These are phyloP conservation scores for Flaveria linearis DNA, from an alignment of 129 eudicot species.

Conservation along the genomic window DNA sequence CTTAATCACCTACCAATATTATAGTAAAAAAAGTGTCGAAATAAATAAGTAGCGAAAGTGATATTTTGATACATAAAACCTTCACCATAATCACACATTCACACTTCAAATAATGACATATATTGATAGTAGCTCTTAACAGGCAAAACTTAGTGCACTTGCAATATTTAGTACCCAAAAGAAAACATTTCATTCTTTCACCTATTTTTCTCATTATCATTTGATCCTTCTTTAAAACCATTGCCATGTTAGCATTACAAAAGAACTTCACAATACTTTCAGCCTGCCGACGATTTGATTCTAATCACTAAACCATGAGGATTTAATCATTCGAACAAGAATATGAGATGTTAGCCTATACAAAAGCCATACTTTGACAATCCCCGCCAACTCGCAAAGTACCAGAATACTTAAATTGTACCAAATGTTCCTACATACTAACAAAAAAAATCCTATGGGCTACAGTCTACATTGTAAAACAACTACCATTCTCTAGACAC, in stretches of 20 bases:
- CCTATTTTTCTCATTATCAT: constrained; percentile 2
- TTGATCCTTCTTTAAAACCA: not conserved
- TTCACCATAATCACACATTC: not conserved
- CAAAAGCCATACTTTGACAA: not conserved
- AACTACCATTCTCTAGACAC: not conserved
- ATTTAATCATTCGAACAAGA: not conserved
- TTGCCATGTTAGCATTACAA: not conserved
- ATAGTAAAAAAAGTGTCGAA: constrained; percentile 1
- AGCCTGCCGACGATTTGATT: not conserved
- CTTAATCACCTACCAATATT: not conserved
- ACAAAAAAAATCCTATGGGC: constrained; percentile 1
- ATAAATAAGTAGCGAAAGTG: not conserved
- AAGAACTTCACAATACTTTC: not conserved
- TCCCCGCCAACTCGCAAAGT: not conserved
- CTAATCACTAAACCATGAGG: constrained; percentile 16
- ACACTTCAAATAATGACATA: not conserved
- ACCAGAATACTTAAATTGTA: not conserved
- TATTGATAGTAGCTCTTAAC: not conserved
- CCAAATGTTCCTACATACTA: not conserved
- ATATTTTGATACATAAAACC: constrained; percentile 6
- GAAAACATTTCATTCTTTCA: constrained; percentile 16
- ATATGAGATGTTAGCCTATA: not conserved
- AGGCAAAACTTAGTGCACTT: not conserved
- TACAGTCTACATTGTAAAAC: constrained; percentile 6
- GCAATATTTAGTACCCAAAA: not conserved